A percentile compares a stretch with the other conserved stretches of the same genome.
These are phyloP conservation scores for Capsella rubella DNA, from an alignment of 441 rosid species.

Conservation along the genomic window DNA sequence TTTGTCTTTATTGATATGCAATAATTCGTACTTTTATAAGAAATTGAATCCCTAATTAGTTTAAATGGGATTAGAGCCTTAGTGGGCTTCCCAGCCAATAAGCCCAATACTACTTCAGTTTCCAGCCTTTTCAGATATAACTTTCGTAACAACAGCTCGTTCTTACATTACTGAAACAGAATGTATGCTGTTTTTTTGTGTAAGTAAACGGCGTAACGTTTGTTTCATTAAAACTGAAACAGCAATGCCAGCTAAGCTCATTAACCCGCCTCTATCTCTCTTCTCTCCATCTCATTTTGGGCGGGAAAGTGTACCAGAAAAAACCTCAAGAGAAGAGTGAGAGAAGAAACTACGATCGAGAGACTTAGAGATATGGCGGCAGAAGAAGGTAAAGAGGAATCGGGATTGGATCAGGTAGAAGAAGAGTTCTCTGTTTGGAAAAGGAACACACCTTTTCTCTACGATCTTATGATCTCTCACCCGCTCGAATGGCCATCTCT, in stretches of 20 bases:
- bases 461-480: slow-evolving; percentile 84
- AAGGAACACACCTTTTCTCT: slow-evolving; percentile 87
- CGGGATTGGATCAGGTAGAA: slow-evolving; percentile 56
- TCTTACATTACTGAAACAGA: neutral
- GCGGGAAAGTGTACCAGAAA: slow-evolving; percentile 48
- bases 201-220: slow-evolving; percentile 7
- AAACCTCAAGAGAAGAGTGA: neutral
- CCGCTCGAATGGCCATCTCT: slow-evolving; percentile 62
- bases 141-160: slow-evolving; percentile 1
- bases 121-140: neutral
- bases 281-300: slow-evolving; percentile 16
- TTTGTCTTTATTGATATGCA: neutral
- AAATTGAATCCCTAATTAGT: neutral
- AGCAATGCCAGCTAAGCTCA: neutral
- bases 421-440: slow-evolving; percentile 77
- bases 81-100: neutral
- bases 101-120: neutral
- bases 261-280: neutral
- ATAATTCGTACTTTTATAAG: neutral
- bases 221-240: neutral
- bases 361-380: slow-evolving; percentile 43
- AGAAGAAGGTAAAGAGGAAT: slow-evolving; percentile 70
- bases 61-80: neutral
- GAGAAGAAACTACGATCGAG: slow-evolving; percentile 36
- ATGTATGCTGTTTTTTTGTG: neutral